Evolutionary conservation across 176 grass and related monocot genomes (phyloP), one percentile per base, ranked within the genome.

Genomic region (Eremochloa ophiuroides): DNA sequence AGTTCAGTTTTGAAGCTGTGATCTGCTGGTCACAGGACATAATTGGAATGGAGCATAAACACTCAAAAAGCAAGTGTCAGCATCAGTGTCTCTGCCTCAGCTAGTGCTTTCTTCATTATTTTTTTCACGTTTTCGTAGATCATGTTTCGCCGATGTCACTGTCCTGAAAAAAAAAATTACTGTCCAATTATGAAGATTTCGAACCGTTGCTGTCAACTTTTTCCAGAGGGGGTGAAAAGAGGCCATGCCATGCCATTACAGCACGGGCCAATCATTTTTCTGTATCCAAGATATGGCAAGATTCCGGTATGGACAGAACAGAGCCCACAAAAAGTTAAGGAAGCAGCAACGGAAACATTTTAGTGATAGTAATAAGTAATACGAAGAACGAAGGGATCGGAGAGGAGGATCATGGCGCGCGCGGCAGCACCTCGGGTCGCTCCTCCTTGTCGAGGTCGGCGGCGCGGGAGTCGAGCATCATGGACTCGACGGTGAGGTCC

Each of bases 381-480:
- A n/a, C n/a, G 41, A 25, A 39, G 64, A 50, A 44, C 2, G 25
- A n/a, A 27, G 2, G 68, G 43, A 22, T 0, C 0, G 4, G 10
- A 2, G 25, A 1, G 27, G 7, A 10, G 40, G 16, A 42, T 64
- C 20, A 1, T 13, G 23, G 15, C 33, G 70, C n/a, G n/a, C n/a
- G n/a, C n/a, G n/a, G n/a, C 20, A 43, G 58, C 72, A 97, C 96
- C 96, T 99, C 96, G 0, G 96, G 96, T 3, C 93, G 70, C 77
- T 99, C 96, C 51, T 93, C 88, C 82, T 93, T 91, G 93, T 99
- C 96, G 89, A 99, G 96, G 68, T 93, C 93, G 67, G 87, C 79
- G 66, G 96, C 96, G 59, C 80, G 85, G 23, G 96, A 95, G 83
- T 99, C 91, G 85, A 99, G 96, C 96, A 99, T 99, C 96, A 93